Percentiles rank a stretch among this genome's conserved stretches.
phyloP scores from a whole-genome alignment of 1,139 yeast genomes.

The Hyphopichia fennica region DNA sequence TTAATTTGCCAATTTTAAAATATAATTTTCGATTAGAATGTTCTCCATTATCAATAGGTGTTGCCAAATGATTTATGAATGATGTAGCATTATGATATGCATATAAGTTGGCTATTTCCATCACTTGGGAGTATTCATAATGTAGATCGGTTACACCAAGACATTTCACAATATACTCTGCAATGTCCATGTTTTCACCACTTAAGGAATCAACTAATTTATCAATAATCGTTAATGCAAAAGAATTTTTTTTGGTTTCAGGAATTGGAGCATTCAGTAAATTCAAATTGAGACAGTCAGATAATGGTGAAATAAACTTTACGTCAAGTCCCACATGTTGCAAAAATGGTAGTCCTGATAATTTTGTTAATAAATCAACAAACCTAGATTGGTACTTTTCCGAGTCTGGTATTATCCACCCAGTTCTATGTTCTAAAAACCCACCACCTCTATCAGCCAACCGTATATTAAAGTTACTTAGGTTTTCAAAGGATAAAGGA shows the following conservation, averaged over 20 bases:
- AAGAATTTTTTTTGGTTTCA: background rate
- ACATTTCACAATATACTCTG: constrained; percentile 12
- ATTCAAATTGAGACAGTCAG: background rate
- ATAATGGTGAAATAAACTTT: background rate
- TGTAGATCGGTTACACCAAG: constrained; percentile 14
- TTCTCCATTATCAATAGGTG: background rate
- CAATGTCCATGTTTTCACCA: constrained; percentile 3
- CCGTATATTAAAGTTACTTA: constrained; percentile 7
- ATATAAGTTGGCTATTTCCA: constrained; percentile 26
- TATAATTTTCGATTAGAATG: background rate
- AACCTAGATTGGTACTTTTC: background rate
- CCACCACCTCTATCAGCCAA: background rate
- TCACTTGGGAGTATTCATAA: constrained; percentile 31
- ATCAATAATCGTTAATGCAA: constrained; percentile 1
- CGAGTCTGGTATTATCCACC: background rate
- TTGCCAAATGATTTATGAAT: background rate
- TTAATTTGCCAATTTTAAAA: constrained; percentile 10
- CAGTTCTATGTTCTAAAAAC: background rate
- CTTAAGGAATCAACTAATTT: background rate
- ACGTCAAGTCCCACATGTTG: constrained; percentile 8
- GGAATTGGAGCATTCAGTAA: background rate
- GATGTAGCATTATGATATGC: constrained; percentile 1
- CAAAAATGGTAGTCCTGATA: background rate
- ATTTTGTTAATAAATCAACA: background rate
- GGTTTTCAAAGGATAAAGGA: constrained; percentile 6